Conservation (phyloP, 2,329 filamentous ascomycete species). For the Aspergillus puulaauensis region DNA sequence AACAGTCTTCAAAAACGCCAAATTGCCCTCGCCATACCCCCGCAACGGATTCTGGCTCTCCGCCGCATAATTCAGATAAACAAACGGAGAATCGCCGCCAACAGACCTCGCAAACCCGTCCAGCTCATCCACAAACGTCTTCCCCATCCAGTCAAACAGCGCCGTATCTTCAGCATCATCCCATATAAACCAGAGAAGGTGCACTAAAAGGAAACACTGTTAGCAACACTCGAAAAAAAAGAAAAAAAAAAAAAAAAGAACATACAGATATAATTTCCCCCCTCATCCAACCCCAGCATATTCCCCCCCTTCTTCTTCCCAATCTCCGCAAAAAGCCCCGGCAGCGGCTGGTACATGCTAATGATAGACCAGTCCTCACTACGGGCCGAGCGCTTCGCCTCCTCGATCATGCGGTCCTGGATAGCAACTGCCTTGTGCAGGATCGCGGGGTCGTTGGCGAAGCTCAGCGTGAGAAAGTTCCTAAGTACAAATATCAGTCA, state of each 20-base stretch:
- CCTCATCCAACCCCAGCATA: background rate
- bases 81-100: background rate
- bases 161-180: background rate
- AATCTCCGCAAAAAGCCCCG: background rate
- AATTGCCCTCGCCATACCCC: background rate
- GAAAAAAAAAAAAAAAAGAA: background rate
- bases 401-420: background rate
- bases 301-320: background rate
- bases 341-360: background rate
- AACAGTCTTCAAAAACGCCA: background rate
- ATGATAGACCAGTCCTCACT: background rate
- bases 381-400: background rate
- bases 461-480: background rate
- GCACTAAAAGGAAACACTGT: background rate
- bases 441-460: background rate
- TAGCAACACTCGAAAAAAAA: too few species aligned
- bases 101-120: background rate
- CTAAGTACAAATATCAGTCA: background rate
- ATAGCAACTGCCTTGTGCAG: background rate
- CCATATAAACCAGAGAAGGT: background rate
- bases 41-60: background rate
- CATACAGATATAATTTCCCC: background rate
- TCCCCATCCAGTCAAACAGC: background rate
- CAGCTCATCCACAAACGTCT: background rate
- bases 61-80: constrained; percentile 1